Base-by-base conservation (phyloP, 202 grass and related monocot species). In the Cymbopogon flexuosus region DNA sequence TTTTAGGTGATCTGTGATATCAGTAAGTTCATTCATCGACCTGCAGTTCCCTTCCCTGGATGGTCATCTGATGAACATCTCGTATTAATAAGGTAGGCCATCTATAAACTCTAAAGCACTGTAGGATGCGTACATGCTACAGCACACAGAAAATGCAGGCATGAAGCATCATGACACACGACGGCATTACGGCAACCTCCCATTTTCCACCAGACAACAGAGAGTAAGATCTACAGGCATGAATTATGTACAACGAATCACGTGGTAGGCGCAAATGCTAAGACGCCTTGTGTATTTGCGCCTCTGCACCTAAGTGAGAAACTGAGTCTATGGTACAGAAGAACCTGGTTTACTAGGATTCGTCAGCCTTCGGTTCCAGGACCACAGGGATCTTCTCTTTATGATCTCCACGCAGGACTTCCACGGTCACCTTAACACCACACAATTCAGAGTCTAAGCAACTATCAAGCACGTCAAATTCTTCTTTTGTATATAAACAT, bases 391-490 rank as follows among this genome's bases (percentile, higher is more conserved):
- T 82, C 84, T 98, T 95, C 88, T 98, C 96, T 83, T 93, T 93
- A 10, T 95, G 90, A 11, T 98, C 96, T 27, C 90, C 96, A 52
- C 96, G 90, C 81, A 98, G 79, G 30, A 98, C 96, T 86, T 98
- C 96, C 56, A 98, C 92, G 0, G 82, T 91, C 81, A 98, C 90
- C 92, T 98, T 56, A 9, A 24, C 15, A 87, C 3, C 47, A 57
- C 18, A 65, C 0, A 70, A 56, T 8, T 63, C 21, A 54, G 61
- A 8, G 24, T 4, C 36, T 43, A 13, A 43, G 41, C 31, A 42
- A 33, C 7, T 62, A 69, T 9, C 13, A 78, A 31, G 10, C 9
- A 33, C 8, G 58, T 13, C 3, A 22, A 41, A 2, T 34, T 10
- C 18, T 76, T 76, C 4, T 27, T 65, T 71, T 40, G 27, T 11